Conservation (phyloP, 169 alveolate species). For the Blepharisma undulans region DNA sequence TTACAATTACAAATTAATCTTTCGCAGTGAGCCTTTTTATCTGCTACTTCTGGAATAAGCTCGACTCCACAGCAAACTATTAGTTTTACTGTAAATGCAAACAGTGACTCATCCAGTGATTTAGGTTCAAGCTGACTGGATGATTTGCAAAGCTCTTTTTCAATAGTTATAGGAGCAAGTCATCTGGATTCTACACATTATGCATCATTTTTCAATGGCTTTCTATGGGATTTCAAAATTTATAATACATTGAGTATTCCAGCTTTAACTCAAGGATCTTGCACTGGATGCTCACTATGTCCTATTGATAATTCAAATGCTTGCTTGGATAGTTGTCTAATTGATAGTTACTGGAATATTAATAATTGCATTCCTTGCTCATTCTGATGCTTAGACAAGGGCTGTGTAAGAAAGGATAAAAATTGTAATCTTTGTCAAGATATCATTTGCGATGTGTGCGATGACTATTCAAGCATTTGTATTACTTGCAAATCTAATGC, state of each 20-base stretch:
- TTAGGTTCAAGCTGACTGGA: background rate
- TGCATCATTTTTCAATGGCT: background rate
- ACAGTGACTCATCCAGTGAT: background rate
- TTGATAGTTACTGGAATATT: background rate
- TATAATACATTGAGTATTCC: background rate
- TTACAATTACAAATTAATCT: background rate
- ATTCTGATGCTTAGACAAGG: background rate
- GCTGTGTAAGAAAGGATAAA: conserved; percentile 33
- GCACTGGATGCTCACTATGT: conserved; percentile 8
- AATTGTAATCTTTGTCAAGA: conserved; percentile 13
- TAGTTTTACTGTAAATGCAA: background rate
- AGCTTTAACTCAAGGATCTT: background rate
- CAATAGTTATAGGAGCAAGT: background rate
- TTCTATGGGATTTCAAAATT: background rate
- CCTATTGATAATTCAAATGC: background rate
- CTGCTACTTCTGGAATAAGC: background rate
- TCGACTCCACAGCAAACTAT: background rate
- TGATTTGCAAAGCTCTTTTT: background rate
- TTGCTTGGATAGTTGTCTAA: background rate
- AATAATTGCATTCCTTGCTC: background rate
- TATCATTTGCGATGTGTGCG: background rate
- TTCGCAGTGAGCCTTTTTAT: background rate
- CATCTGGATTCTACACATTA: background rate
- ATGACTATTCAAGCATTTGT: background rate
- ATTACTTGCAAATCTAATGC: background rate